Evolutionary conservation across 2,329 filamentous ascomycete genomes (phyloP), one percentile per base, ranked within the genome.

Genomic region (Albophoma yamanashiensis): DNA sequence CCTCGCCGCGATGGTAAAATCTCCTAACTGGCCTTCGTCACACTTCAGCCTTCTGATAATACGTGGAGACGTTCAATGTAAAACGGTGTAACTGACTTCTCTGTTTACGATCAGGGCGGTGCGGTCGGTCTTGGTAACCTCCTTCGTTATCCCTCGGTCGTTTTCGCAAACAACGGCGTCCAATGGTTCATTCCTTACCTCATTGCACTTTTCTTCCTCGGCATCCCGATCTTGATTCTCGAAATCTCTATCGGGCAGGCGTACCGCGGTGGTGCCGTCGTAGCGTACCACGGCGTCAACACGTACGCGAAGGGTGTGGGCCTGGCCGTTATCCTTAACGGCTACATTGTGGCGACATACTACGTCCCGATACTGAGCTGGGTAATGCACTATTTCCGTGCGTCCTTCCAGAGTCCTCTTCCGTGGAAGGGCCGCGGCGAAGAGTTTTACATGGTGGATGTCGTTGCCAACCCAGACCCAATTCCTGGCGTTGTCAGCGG

Each of bases 201-300:
- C 14, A 68, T 82, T 9, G 78, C 80, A 0, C 73, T 83, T 4
- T 76, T 79, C 58, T 67, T 79, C 31, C 47, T 84, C 45, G 81
- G 80, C 15, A 82, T 83, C 22, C 81, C 81, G 0, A 74, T 78
- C 0, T 73, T 83, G 12, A 74, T 81, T 6, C 75, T 83, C 31
- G 79, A 84, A 62, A 80, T 83, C 57, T 87, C 86, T 42, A 89
- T 89, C 40, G 89, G 89, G 56, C 88, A 82, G 61, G 79, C 79
- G 1, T 82, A 82, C 63, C 79, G 80, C 3, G 79, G 78, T 34
- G 79, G 80, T 15, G 75, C 73, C 0, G 76, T 81, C 20, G 75
- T 81, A 38, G 78, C 80, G 0, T 82, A 72, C 65, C 76, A 78
- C 64, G 79, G 78, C 40, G 72, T 81, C 59, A 77, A 81, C 64